Base-by-base conservation (phyloP, 768 basidiomycete genomes). In the Collybia sordida region DNA sequence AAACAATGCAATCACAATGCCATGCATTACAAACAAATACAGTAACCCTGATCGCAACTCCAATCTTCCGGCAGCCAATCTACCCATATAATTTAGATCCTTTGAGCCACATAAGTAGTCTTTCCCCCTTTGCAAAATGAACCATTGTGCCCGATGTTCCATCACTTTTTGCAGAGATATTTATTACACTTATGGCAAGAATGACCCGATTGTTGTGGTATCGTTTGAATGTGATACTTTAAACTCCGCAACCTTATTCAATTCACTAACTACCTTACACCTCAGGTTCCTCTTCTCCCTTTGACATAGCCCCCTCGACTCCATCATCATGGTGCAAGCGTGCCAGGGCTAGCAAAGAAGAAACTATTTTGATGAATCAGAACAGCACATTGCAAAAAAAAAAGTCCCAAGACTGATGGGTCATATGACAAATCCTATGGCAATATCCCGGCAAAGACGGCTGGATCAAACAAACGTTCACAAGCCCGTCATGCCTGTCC, bases 1-100 rank as follows among this genome's bases (percentile, higher is more conserved):
- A 72, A 72, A 72, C 66, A 73, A 61, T 41, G 38, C 64, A 69
- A 73, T 60, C 66, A 72, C 70, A 59, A 71, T 56, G 70, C 67
- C 71, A 71, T 72, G 61, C 47, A 53, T 61, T 69, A 54, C 66
- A 75, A 75, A 68, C 65, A 72, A 60, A 59, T 19, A 64, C 43
- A 63, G 24, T 40, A 27, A 14, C 31, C 31, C 31, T 31, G 31
- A 11, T 31, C 14, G 38, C 42, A 34, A 48, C 34, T 27, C 34
- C 15, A n/a, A 22, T n/a, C 21, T 27, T 38, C 43, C 52, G 45
- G 40, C 31, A 23, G 4, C 31, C 7, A 15, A 17, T 31, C n/a
- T 34, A 0, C 19, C 18, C 19, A 21, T 25, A 18, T 19, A 15
- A 22, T 36, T 12, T 7, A 41, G 12, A 12, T 40, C 3, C 35